Evolutionary conservation across 805 yeast species (phyloP).

Genomic region (Saturnispora hagleri): DNA sequence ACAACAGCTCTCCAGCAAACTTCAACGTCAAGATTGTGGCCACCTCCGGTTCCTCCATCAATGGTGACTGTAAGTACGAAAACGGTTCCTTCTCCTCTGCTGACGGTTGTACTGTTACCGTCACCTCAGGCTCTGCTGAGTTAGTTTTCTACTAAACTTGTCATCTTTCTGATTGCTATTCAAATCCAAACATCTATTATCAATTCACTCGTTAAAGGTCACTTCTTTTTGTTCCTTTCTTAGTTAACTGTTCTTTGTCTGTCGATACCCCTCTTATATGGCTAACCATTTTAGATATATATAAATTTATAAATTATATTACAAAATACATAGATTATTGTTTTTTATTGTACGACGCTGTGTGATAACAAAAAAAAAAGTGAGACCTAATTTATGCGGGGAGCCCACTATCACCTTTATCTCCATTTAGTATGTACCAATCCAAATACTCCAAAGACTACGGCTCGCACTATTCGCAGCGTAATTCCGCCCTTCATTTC

Average conservation of each 20-base stretch:
- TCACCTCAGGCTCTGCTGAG: conserved; percentile 73
- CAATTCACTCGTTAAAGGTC: not conserved
- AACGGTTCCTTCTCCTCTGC: conserved; percentile 66
- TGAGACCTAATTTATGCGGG: not conserved
- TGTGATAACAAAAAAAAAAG: not conserved
- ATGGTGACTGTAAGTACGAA: conserved; percentile 74
- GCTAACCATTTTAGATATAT: not conserved
- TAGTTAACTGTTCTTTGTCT: not conserved
- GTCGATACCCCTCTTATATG: not conserved
- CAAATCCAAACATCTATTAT: not conserved
- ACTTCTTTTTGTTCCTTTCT: not conserved
- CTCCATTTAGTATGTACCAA: conserved; percentile 4
- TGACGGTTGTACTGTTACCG: conserved; percentile 92
- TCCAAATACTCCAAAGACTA: not conserved
- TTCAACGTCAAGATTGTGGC: conserved; percentile 75
- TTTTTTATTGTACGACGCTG: not conserved
- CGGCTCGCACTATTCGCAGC: conserved; percentile 26
- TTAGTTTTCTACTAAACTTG: conserved; percentile 54
- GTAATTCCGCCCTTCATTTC: conserved; percentile 50
- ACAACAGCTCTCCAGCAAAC: conserved; percentile 49
- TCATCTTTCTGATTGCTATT: not conserved
- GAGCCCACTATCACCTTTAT: not conserved
- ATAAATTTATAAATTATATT: not conserved
- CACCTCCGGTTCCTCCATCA: conserved; percentile 50
- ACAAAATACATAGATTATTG: not conserved